Evolutionary conservation across 2,329 filamentous ascomycete species (phyloP).

Genomic region (Botrytis medusae): DNA sequence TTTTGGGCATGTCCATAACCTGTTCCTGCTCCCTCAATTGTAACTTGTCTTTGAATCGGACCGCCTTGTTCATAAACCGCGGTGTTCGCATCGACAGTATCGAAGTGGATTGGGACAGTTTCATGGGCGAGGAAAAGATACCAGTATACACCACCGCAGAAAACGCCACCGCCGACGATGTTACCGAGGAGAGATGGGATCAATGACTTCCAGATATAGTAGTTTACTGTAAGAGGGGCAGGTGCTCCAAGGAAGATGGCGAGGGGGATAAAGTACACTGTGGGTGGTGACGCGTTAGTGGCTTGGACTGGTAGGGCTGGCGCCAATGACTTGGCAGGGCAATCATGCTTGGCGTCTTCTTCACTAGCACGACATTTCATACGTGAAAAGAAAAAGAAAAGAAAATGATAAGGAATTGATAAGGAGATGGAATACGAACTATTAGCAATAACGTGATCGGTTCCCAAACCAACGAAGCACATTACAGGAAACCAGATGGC

Average conservation of each 20-base stretch:
- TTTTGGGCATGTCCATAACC: conserved; percentile 21
- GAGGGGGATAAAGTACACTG: conserved; percentile 50
- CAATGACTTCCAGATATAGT: conserved; percentile 59
- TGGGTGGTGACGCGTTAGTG: not conserved
- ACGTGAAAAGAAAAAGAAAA: not conserved
- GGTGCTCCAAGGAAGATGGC: conserved; percentile 51
- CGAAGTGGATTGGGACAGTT: conserved; percentile 36
- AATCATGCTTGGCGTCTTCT: not conserved
- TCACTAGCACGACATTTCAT: not conserved
- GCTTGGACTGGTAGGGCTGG: not conserved
- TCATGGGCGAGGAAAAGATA: conserved; percentile 44
- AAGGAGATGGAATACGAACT: conserved; percentile 32
- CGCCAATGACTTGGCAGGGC: conserved; percentile 15
- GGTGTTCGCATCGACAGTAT: conserved; percentile 27
- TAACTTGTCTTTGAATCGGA: conserved; percentile 26
- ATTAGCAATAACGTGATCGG: conserved; percentile 59
- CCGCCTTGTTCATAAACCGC: conserved; percentile 31
- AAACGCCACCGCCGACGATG: conserved; percentile 52
- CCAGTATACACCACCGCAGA: conserved; percentile 53
- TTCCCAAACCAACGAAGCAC: conserved; percentile 52
- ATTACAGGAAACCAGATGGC: conserved; percentile 58
- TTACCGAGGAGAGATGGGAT: conserved; percentile 55
- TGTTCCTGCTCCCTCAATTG: conserved; percentile 26
- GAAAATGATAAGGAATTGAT: too few species aligned
- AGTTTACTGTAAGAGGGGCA: conserved; percentile 44